Evolutionary conservation across 176 grass and related monocot genomes (phyloP), one percentile per base, ranked within the genome.

Genomic region (Aegilops bicornis): DNA sequence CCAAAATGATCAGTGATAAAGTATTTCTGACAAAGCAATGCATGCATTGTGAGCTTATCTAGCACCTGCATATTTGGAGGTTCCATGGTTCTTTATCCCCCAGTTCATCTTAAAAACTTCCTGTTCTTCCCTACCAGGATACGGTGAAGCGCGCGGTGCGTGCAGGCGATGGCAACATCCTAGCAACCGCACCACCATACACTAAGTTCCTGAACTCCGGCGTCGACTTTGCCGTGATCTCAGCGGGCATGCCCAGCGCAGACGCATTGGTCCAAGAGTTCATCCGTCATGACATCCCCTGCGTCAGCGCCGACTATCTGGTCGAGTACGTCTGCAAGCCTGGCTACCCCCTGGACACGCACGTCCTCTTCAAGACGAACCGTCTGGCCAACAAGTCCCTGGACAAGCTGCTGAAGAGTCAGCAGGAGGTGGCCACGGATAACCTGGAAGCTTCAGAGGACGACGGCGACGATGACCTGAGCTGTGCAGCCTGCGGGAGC

Each of bases 181-280:
- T 98, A 61, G 96, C 96, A 50, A 96, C 96, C 70, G 94, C 91
- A 10, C 96, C 96, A 7, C 96, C 96, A 4, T 98, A 96, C 61
- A 91, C 90, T 37, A 82, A 90, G 37, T 91, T 98, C 67, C 33
- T 98, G 22, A 88, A 91, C 59, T 78, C 90, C 10, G 73, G 88
- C 14, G 71, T 98, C 14, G 88, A 98, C 50, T 98, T 91, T 8
- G 91, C 93, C 8, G 86, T 98, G 0, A 77, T 98, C 61, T 90
- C 92, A 22, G 52, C 79, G 20, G 62, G 82, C 73, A 96, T 89
- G 68, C 88, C 91, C 22, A 85, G 91, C 84, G 79, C 86, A 37
- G 96, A 98, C 29, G 73, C 87, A 64, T 96, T 93, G 86, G 86
- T 98, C 54, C 93, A 89, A 82, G 88, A 96, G 62, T 98, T 96